Evolutionary conservation across 1,139 yeast genomes (phyloP).

Genomic region (Blastobotrys petasosporus): DNA sequence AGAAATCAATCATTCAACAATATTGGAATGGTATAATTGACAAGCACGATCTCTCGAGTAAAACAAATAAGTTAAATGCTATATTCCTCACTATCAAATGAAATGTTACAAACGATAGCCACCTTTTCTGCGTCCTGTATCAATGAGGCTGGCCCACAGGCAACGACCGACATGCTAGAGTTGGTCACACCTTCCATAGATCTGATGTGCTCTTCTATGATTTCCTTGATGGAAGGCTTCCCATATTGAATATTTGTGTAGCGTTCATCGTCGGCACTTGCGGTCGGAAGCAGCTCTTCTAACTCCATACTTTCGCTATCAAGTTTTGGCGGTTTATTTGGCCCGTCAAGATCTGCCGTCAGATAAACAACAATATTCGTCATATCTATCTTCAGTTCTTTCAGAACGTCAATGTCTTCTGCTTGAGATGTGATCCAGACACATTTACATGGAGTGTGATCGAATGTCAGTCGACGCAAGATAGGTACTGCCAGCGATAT

Average conservation of each 20-base stretch:
- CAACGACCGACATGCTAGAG: constrained; percentile 48
- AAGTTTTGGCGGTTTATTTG: no score
- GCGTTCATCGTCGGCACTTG: constrained; percentile 18
- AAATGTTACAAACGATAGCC: constrained; percentile 38
- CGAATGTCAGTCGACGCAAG: constrained; percentile 20
- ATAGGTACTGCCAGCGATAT: constrained; percentile 67
- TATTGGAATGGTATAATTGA: no score
- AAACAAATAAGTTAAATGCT: constrained; percentile 14
- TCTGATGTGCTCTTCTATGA: constrained; percentile 16
- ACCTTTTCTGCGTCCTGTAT: constrained; percentile 44
- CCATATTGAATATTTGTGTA: constrained; percentile 25
- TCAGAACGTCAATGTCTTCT: constrained; percentile 1
- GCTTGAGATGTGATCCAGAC: constrained; percentile 46
- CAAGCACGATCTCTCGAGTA: no score
- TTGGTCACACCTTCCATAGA: constrained; percentile 13
- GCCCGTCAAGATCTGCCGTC: no score
- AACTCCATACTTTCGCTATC: constrained; percentile 24
- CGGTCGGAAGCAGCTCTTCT: constrained; percentile 20
- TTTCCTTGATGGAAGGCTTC: constrained; percentile 26
- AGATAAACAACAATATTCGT: no score
- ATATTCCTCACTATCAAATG: constrained; percentile 42
- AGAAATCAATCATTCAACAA: no score
- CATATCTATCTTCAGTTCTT: constrained; percentile 13
- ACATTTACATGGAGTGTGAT: constrained; percentile 23
- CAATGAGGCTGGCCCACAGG: constrained; percentile 63